These are phyloP conservation scores for Zasmidium citrigriseum DNA, from an alignment of 2,329 filamentous ascomycete genomes.

Conservation along the genomic window DNA sequence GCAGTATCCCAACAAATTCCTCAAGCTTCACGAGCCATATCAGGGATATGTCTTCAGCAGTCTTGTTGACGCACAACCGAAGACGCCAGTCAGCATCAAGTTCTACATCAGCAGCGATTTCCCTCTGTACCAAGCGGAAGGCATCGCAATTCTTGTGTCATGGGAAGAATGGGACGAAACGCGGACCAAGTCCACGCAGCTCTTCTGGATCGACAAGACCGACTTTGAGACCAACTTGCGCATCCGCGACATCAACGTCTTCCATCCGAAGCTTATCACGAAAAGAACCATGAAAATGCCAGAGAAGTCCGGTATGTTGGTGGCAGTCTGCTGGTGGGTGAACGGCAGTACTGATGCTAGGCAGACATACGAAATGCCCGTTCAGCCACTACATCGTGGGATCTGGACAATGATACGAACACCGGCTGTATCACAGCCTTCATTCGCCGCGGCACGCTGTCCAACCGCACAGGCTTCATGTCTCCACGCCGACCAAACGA, in stretches of 20 bases:
- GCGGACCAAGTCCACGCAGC: no score
- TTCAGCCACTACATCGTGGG: not conserved
- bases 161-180: no score
- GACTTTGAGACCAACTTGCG: not conserved
- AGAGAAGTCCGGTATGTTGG: not conserved
- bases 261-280: not conserved
- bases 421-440: not conserved
- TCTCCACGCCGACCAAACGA: not conserved
- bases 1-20: no score
- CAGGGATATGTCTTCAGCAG: no score
- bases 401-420: not conserved
- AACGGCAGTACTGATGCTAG: not conserved
- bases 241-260: not conserved
- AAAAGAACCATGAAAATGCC: not conserved
- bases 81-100: not conserved
- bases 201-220: not conserved
- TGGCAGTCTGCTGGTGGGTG: not conserved
- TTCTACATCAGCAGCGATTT: no score
- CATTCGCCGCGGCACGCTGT: not conserved
- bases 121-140: no score
- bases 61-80: no score
- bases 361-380: not conserved
- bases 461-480: not conserved
- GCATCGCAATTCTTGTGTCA: no score
- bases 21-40: no score